Base-by-base conservation (phyloP, 768 basidiomycete species). In the Ephemerocybe angulata region DNA sequence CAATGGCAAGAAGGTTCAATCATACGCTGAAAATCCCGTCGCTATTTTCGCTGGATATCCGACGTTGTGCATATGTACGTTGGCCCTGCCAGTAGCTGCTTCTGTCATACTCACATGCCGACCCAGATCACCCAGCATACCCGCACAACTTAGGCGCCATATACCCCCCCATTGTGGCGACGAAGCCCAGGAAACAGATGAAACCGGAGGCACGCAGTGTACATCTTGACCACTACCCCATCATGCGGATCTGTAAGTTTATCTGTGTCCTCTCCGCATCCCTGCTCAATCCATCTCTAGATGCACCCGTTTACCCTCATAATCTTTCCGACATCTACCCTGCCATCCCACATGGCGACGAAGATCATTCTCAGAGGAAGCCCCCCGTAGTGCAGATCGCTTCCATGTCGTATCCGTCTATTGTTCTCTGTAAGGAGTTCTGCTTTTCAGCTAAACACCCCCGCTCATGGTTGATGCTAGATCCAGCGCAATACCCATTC, bases 401-500 rank as follows among this genome's bases (percentile, higher is more conserved):
- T n/a, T 47, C 31, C 19, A 31, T 4, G 8, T 38, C 41, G 27
- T 56, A 56, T 42, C 55, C 55, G 4, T 41, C 47, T 27, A 15
- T 55, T 3, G 35, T 49, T 42, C 43, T 58, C 25, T 58, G 57
- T 58, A 29, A 31, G 57, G 17, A 6, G 25, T 24, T 21, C 25
- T 25, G 5, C 38, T 33, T n/a, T 28, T 19, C 33, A 11, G 17
- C 10, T 24, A 13, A 15, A 29, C 27, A 12, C 22, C 41, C 33
- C 13, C 29, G 27, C 19, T 41, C 38, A 44, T 48, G 42, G 37
- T 25, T 17, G 35, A 55, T 44, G 24, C 38, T 46, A 79, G 77
- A 79, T 65, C 73, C 76, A 19, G 60, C 72, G 15, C 68, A 72
- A 28, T 65, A 67, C 37, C 64, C 66, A 19, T 41, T 56, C 43